Percentiles rank a stretch among this genome's conserved stretches.
These are phyloP conservation scores for Beverwykella pulmonaria DNA, from an alignment of 495 filamentous ascomycete species.

Conservation along the genomic window DNA sequence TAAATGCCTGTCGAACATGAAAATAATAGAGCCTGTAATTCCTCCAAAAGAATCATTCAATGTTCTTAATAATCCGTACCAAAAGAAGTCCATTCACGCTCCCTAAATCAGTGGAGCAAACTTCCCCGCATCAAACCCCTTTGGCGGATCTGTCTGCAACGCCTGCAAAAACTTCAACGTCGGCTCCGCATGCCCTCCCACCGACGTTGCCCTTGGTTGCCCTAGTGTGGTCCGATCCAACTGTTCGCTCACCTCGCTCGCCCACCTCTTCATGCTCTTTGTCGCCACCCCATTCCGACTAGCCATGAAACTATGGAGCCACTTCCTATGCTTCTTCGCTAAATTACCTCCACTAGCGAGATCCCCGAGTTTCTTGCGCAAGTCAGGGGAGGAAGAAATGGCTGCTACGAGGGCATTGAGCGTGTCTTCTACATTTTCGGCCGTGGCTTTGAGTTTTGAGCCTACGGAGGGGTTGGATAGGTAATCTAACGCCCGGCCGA, in stretches of 20 bases:
- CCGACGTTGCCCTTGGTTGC: background rate
- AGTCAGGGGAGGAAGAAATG: background rate
- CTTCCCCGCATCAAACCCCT: slow-evolving; percentile 1
- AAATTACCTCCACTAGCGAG: background rate
- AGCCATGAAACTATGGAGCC: background rate
- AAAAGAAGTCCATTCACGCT: background rate
- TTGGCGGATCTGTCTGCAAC: slow-evolving; percentile 9
- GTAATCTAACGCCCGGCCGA: slow-evolving; percentile 13
- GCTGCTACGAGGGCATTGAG: slow-evolving; percentile 4
- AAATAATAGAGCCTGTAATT: background rate
- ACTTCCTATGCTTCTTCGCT: slow-evolving; percentile 4
- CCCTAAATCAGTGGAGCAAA: background rate
- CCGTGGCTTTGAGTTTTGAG: background rate
- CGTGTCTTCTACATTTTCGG: slow-evolving; percentile 8
- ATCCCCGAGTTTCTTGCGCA: background rate
- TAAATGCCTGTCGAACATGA: no score
- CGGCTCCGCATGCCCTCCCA: background rate
- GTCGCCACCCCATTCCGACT: slow-evolving; percentile 1
- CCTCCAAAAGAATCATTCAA: no score
- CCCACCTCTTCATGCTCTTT: slow-evolving; percentile 7
- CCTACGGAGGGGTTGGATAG: background rate
- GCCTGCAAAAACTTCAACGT: slow-evolving; percentile 13
- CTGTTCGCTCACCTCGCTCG: background rate
- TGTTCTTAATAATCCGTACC: no score
- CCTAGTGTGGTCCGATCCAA: slow-evolving; percentile 4